Percentiles rank a stretch among this genome's conserved stretches.
phyloP scores from a whole-genome alignment of 2,329 filamentous ascomycete genomes.

The Nemania sp. region DNA sequence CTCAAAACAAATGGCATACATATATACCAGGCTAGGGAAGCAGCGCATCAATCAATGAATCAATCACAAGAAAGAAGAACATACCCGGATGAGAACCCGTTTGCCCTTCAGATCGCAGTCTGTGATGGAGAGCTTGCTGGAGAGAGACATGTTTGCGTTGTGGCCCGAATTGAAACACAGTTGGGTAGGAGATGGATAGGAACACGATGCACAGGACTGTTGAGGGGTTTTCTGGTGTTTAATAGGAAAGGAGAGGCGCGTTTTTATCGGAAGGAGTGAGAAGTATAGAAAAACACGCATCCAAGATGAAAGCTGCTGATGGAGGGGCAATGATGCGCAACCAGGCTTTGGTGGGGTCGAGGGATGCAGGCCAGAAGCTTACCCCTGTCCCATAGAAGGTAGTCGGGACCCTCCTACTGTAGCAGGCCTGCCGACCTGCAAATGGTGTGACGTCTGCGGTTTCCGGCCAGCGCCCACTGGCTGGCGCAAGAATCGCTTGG shows the following conservation, averaged over 20 bases:
- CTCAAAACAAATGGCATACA: neutral
- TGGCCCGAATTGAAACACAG: neutral
- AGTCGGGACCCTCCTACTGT: neutral
- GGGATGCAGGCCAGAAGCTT: constrained; percentile 10
- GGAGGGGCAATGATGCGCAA: constrained; percentile 27
- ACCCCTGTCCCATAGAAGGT: constrained; percentile 1
- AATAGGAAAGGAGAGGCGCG: constrained; percentile 21
- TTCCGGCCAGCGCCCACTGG: constrained; percentile 13
- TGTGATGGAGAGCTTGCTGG: constrained; percentile 95
- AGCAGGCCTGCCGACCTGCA: neutral
- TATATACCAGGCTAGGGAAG: too few relatives aligned
- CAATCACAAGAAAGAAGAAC: too few relatives aligned
- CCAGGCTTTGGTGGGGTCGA: constrained; percentile 29
- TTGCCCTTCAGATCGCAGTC: constrained; percentile 98
- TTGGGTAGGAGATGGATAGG: constrained; percentile 23
- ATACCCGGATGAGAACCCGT: constrained; percentile 93
- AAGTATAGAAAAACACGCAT: constrained; percentile 33
- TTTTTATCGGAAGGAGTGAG: constrained; percentile 22
- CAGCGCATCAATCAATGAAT: too few relatives aligned
- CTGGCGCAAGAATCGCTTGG: constrained; percentile 3
- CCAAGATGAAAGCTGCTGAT: constrained; percentile 26
- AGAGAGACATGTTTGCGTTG: constrained; percentile 80
- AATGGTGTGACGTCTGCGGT: constrained; percentile 20
- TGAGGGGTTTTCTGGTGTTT: constrained; percentile 20
- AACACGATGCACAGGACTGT: constrained; percentile 9